A percentile compares a stretch with the other conserved stretches of the same genome.
Conservation (phyloP, 148 eudicot genomes). For the Euryodendron excelsum region DNA sequence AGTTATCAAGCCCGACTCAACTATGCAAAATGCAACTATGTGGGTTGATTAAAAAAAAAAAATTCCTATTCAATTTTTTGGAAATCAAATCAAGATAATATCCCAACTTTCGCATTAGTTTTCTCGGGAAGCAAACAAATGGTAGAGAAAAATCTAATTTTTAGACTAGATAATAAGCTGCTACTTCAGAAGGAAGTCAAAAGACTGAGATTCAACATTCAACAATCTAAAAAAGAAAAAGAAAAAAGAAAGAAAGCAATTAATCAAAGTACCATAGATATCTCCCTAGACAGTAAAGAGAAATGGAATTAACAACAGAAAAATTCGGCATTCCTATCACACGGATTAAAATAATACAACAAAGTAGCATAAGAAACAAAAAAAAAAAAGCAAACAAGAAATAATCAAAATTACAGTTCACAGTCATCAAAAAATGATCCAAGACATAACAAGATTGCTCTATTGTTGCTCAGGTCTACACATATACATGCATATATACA, state of each 20-base stretch:
- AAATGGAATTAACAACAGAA: not conserved
- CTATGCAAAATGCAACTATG: not conserved
- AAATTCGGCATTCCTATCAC: not conserved
- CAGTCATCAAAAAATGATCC: not conserved
- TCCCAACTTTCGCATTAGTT: not conserved
- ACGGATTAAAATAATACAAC: not conserved
- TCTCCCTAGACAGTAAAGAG: not conserved
- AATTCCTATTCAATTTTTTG: not conserved
- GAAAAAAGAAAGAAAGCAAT: not conserved
- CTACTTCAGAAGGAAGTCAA: not conserved
- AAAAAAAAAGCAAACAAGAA: not conserved
- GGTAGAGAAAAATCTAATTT: not conserved
- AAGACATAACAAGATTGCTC: not conserved
- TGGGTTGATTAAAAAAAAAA: not conserved
- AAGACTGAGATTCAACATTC: not conserved
- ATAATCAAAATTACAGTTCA: not conserved
- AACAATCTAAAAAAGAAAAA: not conserved
- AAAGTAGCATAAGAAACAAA: not conserved
- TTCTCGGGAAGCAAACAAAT: conserved; percentile 13
- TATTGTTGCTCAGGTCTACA: not conserved
- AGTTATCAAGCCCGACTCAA: not conserved
- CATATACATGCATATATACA: not conserved
- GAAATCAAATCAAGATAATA: not conserved
- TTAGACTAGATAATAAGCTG: not conserved
- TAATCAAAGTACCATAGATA: not conserved